Percentiles rank a stretch among this genome's conserved stretches.
Conservation (phyloP, 345 rosid species). For the Psidium friedrichsthalianum region DNA sequence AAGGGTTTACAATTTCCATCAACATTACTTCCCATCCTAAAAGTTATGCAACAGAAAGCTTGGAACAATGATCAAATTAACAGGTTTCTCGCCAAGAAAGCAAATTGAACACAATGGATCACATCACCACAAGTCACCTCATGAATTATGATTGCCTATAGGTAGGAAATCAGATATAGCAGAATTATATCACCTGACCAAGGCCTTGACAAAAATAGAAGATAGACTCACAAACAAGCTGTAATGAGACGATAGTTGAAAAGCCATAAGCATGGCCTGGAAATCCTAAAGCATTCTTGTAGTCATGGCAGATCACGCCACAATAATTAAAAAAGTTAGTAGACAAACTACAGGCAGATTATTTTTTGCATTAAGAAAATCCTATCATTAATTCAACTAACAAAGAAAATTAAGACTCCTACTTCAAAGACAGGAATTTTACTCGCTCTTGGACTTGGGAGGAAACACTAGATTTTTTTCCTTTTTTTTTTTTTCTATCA, state of each 20-base stretch:
- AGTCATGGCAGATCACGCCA: background rate
- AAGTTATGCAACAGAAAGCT: background rate
- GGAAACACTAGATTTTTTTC: background rate
- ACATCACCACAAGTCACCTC: background rate
- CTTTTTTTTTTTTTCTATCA: background rate
- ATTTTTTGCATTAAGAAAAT: background rate
- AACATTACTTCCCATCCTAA: background rate
- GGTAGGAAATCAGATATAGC: background rate
- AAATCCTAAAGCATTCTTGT: background rate
- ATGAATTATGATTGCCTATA: background rate
- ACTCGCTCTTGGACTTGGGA: background rate
- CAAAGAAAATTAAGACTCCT: background rate
- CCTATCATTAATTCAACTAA: background rate
- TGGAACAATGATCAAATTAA: background rate
- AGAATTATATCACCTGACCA: background rate
- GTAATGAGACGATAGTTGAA: background rate
- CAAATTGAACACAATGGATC: background rate
- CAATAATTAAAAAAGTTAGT: background rate
- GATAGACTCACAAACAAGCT: background rate
- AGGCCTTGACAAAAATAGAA: background rate
- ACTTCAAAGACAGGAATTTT: background rate
- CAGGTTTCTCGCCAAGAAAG: background rate
- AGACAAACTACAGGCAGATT: background rate
- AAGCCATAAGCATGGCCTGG: background rate
- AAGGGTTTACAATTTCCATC: background rate